Evolutionary conservation across 768 basidiomycete species (phyloP).

Genomic region (Serpula lacrymans): DNA sequence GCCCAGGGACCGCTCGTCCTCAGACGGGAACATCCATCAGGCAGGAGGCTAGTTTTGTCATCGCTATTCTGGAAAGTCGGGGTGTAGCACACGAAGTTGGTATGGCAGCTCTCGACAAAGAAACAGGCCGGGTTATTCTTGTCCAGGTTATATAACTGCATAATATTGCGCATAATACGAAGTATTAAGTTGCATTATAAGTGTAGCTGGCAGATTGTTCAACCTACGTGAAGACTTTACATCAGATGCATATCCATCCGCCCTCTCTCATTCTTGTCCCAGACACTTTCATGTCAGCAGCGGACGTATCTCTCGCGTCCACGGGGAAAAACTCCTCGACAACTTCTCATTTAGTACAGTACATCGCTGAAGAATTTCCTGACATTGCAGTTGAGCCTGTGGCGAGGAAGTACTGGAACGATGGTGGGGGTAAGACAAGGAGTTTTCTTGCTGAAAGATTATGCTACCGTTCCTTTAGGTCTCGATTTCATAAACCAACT

Average conservation of each 20-base stretch:
- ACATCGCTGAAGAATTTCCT: constrained; percentile 73
- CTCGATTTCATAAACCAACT: constrained; percentile 77
- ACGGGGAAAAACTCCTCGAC: constrained; percentile 41
- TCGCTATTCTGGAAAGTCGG: constrained; percentile 73
- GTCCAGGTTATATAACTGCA: constrained; percentile 57
- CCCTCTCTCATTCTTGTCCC: constrained; percentile 76
- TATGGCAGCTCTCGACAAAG: constrained; percentile 79
- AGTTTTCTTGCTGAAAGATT: background rate
- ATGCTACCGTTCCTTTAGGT: constrained; percentile 41
- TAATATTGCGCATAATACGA: constrained; percentile 2
- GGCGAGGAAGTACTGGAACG: constrained; percentile 82
- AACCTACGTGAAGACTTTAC: constrained; percentile 85
- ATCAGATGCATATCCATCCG: constrained; percentile 77
- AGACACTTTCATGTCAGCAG: constrained; percentile 68
- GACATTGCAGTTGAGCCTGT: constrained; percentile 66
- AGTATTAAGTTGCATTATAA: background rate
- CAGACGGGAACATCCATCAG: constrained; percentile 59
- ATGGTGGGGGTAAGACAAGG: constrained; percentile 55
- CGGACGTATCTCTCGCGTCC: constrained; percentile 46
- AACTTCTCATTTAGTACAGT: constrained; percentile 67
- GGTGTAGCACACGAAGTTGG: constrained; percentile 83
- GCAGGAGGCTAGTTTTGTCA: constrained; percentile 58
- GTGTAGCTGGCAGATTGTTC: constrained; percentile 79
- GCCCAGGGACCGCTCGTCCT: constrained; percentile 60
- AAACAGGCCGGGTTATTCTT: constrained; percentile 70